Base-by-base conservation (phyloP, 2,329 filamentous ascomycete genomes). In the Phaeosphaeria sp. region DNA sequence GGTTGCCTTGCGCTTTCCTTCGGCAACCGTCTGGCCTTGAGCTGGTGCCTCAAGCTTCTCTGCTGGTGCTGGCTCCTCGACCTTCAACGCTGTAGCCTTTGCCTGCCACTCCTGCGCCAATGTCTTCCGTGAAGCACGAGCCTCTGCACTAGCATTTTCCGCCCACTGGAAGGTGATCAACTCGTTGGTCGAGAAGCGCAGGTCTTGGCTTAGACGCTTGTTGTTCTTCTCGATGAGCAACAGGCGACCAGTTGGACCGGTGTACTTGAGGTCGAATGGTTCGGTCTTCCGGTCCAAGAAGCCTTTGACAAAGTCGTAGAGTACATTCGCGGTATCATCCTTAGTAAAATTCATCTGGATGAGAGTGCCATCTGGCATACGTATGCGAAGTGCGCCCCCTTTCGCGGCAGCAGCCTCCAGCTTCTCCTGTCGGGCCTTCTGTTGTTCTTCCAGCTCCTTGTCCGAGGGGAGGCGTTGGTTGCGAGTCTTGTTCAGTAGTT, bases 341-440 rank as follows among this genome's bases (percentile, higher is more conserved):
- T 87, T 86, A 1, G 83, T 84, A 64, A 96, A 87, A n/a, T 83
- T 84, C 79, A 89, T 89, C 51, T 92, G 87, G 30, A 93, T 87
- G 52, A 89, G 88, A 56, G 88, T 46, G 7, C 47, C 46, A 18
- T 55, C 52, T 6, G 52, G 52, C 36, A 55, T 43, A 13, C 52
- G 52, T 44, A 55, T 46, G 25, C 52, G 52, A 11, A 55, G 39
- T 7, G 46, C 36, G 27, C 52, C 52, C 3, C 52, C 52, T 36
- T 50, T 50, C 55, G 53, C 66, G 20, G 66, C 65, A 46, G 91
- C 89, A 67, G 96, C 90, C 13, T 89, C 92, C 72, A 97, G 86
- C 87, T 98, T 98, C 84, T 98, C 92, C 65, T 99, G 82, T 83
- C 96, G 96, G 65, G 93, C 93, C 87, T 93, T 92, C 56, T 96